Evolutionary conservation across 371 early-diverging fungal species (phyloP).

Genomic region (Zychaea mexicana): DNA sequence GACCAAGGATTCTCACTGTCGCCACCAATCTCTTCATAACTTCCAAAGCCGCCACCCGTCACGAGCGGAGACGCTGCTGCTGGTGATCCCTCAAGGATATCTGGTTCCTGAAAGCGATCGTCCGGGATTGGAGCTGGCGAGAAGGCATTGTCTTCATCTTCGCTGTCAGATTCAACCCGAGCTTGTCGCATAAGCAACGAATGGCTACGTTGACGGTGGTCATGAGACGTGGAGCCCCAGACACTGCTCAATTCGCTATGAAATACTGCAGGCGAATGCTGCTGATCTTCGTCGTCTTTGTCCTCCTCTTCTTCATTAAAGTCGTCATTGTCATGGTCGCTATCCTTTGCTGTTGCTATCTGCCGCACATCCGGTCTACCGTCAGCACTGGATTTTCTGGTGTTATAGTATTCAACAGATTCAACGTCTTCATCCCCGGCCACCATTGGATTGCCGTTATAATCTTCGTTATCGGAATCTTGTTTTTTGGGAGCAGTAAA

Average conservation of each 20-base stretch:
- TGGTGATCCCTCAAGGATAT: background rate
- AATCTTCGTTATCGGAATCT: conserved; percentile 38
- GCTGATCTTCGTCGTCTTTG: background rate
- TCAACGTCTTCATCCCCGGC: conserved; percentile 61
- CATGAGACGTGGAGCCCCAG: conserved; percentile 3
- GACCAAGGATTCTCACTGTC: conserved; percentile 21
- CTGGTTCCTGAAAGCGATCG: background rate
- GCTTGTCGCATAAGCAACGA: conserved; percentile 4
- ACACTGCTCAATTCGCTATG: conserved; percentile 15
- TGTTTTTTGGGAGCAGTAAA: background rate
- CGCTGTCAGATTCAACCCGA: conserved; percentile 23
- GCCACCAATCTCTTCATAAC: conserved; percentile 29
- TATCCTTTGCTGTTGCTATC: background rate
- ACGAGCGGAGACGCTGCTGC: background rate
- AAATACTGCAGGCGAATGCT: background rate
- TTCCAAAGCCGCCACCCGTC: conserved; percentile 15
- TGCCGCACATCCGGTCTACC: background rate
- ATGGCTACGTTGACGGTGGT: background rate
- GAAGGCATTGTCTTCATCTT: conserved; percentile 23
- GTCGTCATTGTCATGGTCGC: background rate
- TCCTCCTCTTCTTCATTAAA: background rate
- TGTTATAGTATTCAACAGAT: conserved; percentile 34
- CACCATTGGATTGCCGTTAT: conserved; percentile 60
- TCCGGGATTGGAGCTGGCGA: background rate
- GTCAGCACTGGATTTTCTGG: conserved; percentile 18